Conservation (phyloP, 371 early-diverging fungal genomes). For the Mucor indicus region DNA sequence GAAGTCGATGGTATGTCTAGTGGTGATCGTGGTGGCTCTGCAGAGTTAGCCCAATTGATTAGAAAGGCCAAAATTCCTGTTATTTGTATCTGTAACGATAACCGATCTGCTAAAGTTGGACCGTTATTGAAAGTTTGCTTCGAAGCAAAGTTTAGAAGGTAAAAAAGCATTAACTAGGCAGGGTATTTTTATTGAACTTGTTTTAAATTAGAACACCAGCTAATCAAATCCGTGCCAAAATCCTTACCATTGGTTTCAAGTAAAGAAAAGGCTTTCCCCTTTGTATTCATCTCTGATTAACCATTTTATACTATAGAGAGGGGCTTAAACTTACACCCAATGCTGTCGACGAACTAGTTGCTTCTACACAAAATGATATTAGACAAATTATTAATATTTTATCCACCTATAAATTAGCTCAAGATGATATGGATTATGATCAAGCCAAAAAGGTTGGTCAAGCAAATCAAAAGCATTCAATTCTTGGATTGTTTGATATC, state of each 20-base stretch:
- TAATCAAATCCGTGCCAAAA: constrained; percentile 60
- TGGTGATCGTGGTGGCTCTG: constrained; percentile 97
- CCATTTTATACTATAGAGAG: constrained; percentile 77
- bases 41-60: constrained; percentile 90
- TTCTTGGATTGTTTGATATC: constrained; percentile 85
- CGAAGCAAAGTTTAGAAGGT: constrained; percentile 87
- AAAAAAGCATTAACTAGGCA: constrained; percentile 17
- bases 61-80: constrained; percentile 95
- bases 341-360: constrained; percentile 87
- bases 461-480: constrained; percentile 78
- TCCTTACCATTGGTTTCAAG: constrained; percentile 75
- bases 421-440: constrained; percentile 72
- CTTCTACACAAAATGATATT: constrained; percentile 88
- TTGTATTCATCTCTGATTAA: too few species aligned
- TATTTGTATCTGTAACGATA: constrained; percentile 99
- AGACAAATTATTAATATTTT: constrained; percentile 98
- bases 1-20: constrained; percentile 99
- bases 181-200: too few species aligned
- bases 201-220: constrained; percentile 49
- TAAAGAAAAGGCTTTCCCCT: constrained; percentile 33
- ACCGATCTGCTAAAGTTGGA: constrained; percentile 85
- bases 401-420: constrained; percentile 78
- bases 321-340: constrained; percentile 75
- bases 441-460: constrained; percentile 68
- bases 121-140: constrained; percentile 87